Base-by-base conservation (phyloP, 2,329 filamentous ascomycete species). In the Nothophoma quercina region DNA sequence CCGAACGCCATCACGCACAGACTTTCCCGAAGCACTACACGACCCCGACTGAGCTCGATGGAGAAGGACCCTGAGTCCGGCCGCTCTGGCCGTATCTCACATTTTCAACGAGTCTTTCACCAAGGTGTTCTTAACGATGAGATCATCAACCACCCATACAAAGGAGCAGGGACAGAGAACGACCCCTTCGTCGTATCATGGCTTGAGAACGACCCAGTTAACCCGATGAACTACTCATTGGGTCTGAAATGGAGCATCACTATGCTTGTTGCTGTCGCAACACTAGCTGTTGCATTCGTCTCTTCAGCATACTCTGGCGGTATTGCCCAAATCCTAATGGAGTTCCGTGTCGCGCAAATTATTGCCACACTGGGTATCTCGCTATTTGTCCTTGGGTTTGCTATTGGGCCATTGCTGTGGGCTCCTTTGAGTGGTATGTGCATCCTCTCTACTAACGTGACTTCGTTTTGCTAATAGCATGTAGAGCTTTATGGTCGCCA, bases 161-260 rank as follows among this genome's bases (percentile, higher is more conserved):
- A 41, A n/a, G 60, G 60, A 18, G 71, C 80, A 10, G 89, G 89
- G 54, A 91, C 88, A 2, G 69, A 79, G 7, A 83, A 88, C 34
- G 84, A 87, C 32, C 89, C 89, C 1, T 91, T 83, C 58, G 74
- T 86, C 25, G 87, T 91, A 59, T 83, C 85, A 48, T 92, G 87
- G 75, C 81, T 90, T 18, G 81, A 83, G 15, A 72, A 85, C 44
- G 89, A 92, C 68, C 81, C 83, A 8, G 82, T 84, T 58, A 88
- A 91, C 70, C 87, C 88, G 1, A 82, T 88, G 79, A 77, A 78
- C 40, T 89, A 85, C 62, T 74, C 80, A 8, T 53, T 65, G 2
- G 48, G 65, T 22, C 83, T 81, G 72, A 90, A 90, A 75, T 91
- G 88, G 88, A 68, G 70, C 23, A 83, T 88, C 58, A 88, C 86